Evolutionary conservation across 371 early-diverging fungal genomes (phyloP), one percentile per base, ranked within the genome.

Genomic region (Mucor sp.): DNA sequence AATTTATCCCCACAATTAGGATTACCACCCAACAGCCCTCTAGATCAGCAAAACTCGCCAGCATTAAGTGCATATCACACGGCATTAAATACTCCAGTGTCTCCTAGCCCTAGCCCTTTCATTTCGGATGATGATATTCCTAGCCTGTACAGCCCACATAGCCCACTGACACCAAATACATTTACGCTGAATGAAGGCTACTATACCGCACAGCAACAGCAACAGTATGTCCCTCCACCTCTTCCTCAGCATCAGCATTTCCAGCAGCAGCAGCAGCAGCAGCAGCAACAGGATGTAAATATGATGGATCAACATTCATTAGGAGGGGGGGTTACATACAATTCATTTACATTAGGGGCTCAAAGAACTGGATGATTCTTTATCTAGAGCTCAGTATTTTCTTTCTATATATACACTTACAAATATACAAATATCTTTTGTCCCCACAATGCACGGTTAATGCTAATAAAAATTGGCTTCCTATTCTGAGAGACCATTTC

Each of bases 51-150:
- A 48, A 48, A 48, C 6, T 74, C 77, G 3, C 71, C 71, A 57
- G 70, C 76, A 28, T 37, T 75, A 25, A 73, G 74, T 58, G 70
- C 70, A 27, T 76, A 76, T 61, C 70, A 76, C 28, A 69, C 74
- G 41, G 76, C 76, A 62, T 37, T 76, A n/a, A 76, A 72, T 57
- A 69, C 73, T 23, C 76, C 76, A 7, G 68, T 76, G 9, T 70
- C 76, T 9, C 68, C 74, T 44, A 73, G 70, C 30, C 68, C 74
- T 17, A 74, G 70, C 25, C 74, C 67, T n/a, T 69, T 75, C 60
- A 66, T 68, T 12, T 44, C 72, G 11, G 75, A 75, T 57, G 75
- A 75, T 44, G 75, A 75, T 55, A 65, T 68, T 33, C 60, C 65
- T 19, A 70, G 64, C 62, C 63, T 74, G 19, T 74, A 74, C 41